Evolutionary conservation across 768 basidiomycete species (phyloP).

Genomic region (Boletus tylopilopsis): DNA sequence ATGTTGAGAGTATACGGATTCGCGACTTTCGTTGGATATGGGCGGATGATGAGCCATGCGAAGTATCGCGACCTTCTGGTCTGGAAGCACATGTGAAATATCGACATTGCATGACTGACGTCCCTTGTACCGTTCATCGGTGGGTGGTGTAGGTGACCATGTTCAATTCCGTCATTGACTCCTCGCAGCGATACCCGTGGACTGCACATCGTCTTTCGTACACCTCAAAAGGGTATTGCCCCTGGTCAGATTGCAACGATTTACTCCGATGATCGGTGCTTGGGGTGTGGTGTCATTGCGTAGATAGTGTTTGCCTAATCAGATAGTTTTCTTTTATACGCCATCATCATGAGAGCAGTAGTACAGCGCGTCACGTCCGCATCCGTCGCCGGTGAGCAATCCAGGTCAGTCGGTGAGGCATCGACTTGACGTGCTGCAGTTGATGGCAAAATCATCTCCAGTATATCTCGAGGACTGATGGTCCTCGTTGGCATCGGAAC

Average conservation of each 20-base stretch:
- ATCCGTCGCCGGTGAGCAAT: conserved; percentile 68
- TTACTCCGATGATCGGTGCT: conserved; percentile 72
- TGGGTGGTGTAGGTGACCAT: conserved; percentile 25
- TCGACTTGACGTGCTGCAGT: conserved; percentile 45
- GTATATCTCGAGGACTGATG: conserved; percentile 82
- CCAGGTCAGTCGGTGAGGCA: neutral
- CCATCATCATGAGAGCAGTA: conserved; percentile 68
- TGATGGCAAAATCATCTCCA: conserved; percentile 72
- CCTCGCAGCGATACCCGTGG: conserved; percentile 21
- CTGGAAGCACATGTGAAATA: conserved; percentile 53
- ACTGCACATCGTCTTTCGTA: conserved; percentile 47
- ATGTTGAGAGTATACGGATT: conserved; percentile 36
- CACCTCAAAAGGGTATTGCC: conserved; percentile 64
- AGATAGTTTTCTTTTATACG: neutral
- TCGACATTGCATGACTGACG: conserved; percentile 63
- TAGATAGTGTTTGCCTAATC: neutral
- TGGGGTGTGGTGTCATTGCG: conserved; percentile 75
- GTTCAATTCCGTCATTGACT: conserved; percentile 2
- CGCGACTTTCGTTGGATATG: conserved; percentile 76
- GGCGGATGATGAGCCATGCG: conserved; percentile 51
- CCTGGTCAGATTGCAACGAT: conserved; percentile 79
- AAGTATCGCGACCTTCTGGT: conserved; percentile 40
- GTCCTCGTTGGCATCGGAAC: conserved; percentile 86
- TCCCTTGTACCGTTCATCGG: conserved; percentile 52
- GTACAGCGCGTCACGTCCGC: conserved; percentile 81